Conservation (phyloP, 139 green algal genomes). For the Chlorella vulgaris region DNA sequence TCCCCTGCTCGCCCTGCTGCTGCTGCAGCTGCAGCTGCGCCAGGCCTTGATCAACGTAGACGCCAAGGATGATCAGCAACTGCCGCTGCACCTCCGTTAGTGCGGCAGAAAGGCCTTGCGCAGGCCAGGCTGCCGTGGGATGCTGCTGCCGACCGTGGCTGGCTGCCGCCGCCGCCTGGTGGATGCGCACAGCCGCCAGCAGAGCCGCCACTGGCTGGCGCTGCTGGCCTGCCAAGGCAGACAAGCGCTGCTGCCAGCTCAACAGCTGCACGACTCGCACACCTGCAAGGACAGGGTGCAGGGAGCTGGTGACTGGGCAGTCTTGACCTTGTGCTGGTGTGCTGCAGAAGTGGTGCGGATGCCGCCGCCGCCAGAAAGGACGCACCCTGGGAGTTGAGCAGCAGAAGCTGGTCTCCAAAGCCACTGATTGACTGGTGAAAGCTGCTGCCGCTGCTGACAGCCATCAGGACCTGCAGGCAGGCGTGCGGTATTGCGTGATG, state of each 20-base stretch:
- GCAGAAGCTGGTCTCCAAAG: slow-evolving; percentile 45
- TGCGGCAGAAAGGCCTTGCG: background rate
- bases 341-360: too few species aligned
- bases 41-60: slow-evolving; percentile 26
- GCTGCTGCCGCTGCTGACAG: background rate
- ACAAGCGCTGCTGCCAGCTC: slow-evolving; percentile 62
- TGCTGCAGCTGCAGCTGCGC: background rate
- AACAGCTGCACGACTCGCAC: slow-evolving; percentile 52
- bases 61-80: slow-evolving; percentile 28
- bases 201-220: slow-evolving; percentile 40
- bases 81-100: slow-evolving; percentile 2
- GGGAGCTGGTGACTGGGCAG: background rate
- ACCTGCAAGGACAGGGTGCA: slow-evolving; percentile 10
- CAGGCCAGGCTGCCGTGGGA: slow-evolving; percentile 23
- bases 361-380: background rate
- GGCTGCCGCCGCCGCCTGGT: background rate
- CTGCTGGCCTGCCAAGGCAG: slow-evolving; percentile 36
- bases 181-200: slow-evolving; percentile 15
- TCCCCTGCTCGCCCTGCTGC: background rate
- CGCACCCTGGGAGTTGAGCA: slow-evolving; percentile 49
- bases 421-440: slow-evolving; percentile 15
- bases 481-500: too few species aligned
- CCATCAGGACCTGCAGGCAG: background rate
- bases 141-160: background rate
- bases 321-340: too few species aligned